Evolutionary conservation across 768 basidiomycete genomes (phyloP), one percentile per base, ranked within the genome.

Genomic region (Paxillus rubicundulus): DNA sequence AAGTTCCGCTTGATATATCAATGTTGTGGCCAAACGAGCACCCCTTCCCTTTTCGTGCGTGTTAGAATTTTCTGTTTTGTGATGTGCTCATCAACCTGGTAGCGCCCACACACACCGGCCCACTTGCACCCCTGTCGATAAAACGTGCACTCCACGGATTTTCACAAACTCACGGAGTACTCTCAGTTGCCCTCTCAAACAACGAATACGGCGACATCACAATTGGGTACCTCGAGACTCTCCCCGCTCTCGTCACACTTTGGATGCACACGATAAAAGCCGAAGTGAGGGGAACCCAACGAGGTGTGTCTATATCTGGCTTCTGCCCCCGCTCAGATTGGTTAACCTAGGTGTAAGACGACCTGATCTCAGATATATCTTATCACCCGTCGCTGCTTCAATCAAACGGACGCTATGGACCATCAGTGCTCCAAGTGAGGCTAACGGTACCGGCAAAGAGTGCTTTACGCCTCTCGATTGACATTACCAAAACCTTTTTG

Each of bases 201-300:
- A 63, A 70, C 5, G 57, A 74, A 1, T 58, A 82, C 18, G 67
- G 73, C 17, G 76, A 86, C 0, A 67, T 86, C 9, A 59, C 56
- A 4, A 48, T 57, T 2, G 67, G 67, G n/a, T 97, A 95, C 68
- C 79, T 94, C 40, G 97, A 98, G 70, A 89, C 88, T 1, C 86
- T 95, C 79, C 97, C 96, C 4, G 96, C 94, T 85, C 85, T 93
- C 62, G 76, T 98, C 34, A 87, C 92, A 52, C 85, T 91, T 44
- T 93, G 89, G 73, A 73, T 96, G 56, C 88, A 92, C 70, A 93
- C 93, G 7, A 71, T 96, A 47, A 67, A 72, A 17, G 71, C 83
- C 1, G 65, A 70, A 20, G 65, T 84, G 12, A 71, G 82, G 45
- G 82, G 80, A 7, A 60, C 66, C 10, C 47, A 66, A 18, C 73